A percentile compares a stretch with the other conserved stretches of the same genome.
phyloP scores from a whole-genome alignment of 257 asterid species.

The Linderniella brevidens region DNA sequence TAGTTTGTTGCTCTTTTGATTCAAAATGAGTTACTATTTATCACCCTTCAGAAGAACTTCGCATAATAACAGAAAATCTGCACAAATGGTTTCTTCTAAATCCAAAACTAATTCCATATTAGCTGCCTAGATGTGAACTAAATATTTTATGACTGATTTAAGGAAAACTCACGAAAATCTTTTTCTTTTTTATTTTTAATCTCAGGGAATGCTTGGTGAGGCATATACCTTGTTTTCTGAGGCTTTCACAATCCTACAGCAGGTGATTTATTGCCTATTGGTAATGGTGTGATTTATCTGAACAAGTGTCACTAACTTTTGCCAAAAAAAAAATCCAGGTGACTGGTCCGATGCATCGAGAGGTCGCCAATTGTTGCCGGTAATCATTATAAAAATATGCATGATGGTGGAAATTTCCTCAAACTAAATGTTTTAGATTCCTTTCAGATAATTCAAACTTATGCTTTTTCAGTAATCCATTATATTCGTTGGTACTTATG shows the following conservation, averaged over 20 bases:
- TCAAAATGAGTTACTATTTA: too few species aligned
- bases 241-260: slow-evolving; percentile 91
- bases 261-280: slow-evolving; percentile 22
- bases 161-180: background rate
- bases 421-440: background rate
- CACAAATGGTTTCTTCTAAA: too few species aligned
- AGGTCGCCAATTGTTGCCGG: slow-evolving; percentile 99
- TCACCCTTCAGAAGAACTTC: too few species aligned
- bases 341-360: slow-evolving; percentile 99
- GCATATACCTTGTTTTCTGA: slow-evolving; percentile 72
- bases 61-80: too few species aligned
- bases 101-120: too few species aligned
- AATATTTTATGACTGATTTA: too few species aligned
- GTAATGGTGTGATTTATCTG: too few species aligned
- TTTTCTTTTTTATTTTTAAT: slow-evolving; percentile 1
- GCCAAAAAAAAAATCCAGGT: slow-evolving; percentile 46
- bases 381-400: slow-evolving; percentile 15
- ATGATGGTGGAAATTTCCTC: background rate
- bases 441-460: background rate
- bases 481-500: background rate
- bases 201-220: slow-evolving; percentile 81
- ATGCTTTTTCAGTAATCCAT: background rate
- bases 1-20: too few species aligned
- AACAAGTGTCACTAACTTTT: background rate
- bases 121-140: too few species aligned